Evolutionary conservation across 2,329 filamentous ascomycete genomes (phyloP).

Genomic region (Xylariaceae sp.): DNA sequence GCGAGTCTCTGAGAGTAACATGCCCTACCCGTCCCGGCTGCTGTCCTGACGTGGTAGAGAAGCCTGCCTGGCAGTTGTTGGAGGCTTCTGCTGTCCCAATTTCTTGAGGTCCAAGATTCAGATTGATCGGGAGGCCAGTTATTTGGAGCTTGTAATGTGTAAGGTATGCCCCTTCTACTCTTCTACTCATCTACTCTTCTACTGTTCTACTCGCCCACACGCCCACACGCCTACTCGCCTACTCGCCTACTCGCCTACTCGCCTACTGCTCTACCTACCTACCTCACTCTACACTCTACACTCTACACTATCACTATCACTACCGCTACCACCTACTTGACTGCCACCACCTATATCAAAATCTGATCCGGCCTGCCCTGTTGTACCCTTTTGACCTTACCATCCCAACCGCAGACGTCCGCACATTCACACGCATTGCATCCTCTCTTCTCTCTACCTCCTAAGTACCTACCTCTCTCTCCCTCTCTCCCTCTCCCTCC

Average conservation of each 20-base stretch:
- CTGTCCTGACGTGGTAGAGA: background rate
- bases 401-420: conserved; percentile 7
- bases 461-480: background rate
- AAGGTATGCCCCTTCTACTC: background rate
- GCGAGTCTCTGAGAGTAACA: background rate
- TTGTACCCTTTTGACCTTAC: conserved; percentile 18
- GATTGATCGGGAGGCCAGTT: background rate
- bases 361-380: conserved; percentile 17
- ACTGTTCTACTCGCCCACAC: too few relatives aligned
- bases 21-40: background rate
- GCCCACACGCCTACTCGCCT: too few relatives aligned
- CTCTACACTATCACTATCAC: too few relatives aligned
- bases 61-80: background rate
- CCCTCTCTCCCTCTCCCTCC: background rate
- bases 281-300: too few relatives aligned
- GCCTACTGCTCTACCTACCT: background rate
- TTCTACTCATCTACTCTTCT: too few relatives aligned
- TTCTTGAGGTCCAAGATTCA: background rate
- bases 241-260: too few relatives aligned
- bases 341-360: conserved; percentile 3
- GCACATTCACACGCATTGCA: conserved; percentile 1
- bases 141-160: conserved; percentile 7
- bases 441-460: background rate
- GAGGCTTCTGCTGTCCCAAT: background rate
- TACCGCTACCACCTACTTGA: too few relatives aligned